Conservation (phyloP, 2,329 filamentous ascomycete genomes). For the Escovopsis sp. region DNA sequence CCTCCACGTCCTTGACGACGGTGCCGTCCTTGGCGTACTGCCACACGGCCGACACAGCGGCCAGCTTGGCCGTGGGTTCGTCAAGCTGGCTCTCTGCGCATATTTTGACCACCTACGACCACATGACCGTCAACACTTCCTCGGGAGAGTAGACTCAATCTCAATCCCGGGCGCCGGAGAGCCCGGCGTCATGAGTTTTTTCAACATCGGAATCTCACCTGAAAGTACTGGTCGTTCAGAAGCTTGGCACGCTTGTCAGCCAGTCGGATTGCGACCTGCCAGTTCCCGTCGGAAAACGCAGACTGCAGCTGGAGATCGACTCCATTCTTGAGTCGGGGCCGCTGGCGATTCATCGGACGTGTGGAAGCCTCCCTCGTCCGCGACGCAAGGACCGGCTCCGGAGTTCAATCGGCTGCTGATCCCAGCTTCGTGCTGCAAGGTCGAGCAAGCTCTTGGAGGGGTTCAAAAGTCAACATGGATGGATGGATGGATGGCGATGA, state of each 20-base stretch:
- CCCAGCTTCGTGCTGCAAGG: not conserved
- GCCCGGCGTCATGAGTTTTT: not conserved
- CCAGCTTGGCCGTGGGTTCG: conserved; percentile 29
- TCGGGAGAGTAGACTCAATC: not conserved
- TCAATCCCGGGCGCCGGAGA: no score
- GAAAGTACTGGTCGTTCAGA: conserved; percentile 40
- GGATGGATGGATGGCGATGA: no score
- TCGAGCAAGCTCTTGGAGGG: not conserved
- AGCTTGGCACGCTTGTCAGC: conserved; percentile 36
- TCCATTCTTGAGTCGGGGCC: conserved; percentile 30
- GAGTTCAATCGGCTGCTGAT: not conserved
- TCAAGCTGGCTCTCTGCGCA: conserved; percentile 39
- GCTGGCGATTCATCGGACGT: conserved; percentile 18
- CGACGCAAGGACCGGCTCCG: no score
- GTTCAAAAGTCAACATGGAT: not conserved
- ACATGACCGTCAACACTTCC: not conserved
- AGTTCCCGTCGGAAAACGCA: conserved; percentile 40
- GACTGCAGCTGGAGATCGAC: conserved; percentile 40
- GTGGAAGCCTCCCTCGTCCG: not conserved
- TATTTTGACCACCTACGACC: conserved; percentile 32
- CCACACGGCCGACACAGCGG: conserved; percentile 29
- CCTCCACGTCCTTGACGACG: conserved; percentile 33
- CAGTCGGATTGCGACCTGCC: conserved; percentile 34
- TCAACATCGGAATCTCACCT: conserved; percentile 25
- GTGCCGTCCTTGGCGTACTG: conserved; percentile 31